Evolutionary conservation across 2,329 filamentous ascomycete species (phyloP), one percentile per base, ranked within the genome.

Genomic region (Monosporascus sp.): DNA sequence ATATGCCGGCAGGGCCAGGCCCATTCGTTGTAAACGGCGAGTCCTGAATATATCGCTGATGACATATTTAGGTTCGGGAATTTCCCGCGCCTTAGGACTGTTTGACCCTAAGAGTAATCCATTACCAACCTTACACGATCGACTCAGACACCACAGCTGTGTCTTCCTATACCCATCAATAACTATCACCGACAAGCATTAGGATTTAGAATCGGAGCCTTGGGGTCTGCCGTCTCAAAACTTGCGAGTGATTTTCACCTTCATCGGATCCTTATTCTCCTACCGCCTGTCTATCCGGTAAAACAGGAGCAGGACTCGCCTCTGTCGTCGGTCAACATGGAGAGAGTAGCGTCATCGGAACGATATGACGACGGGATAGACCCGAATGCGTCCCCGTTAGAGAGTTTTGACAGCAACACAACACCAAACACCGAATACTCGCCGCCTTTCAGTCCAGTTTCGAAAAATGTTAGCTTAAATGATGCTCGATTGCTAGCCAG

Each of bases 391-490:
- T 75, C 72, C 9, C 69, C 66, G 11, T 59, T 68, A 36, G 69
- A 66, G 17, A 73, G 66, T 53, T 62, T 66, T 46, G 70, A 65
- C 47, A 67, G 66, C 51, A 72, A 72, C 55, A 73, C 74, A 26
- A 80, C 78, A 19, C 76, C 78, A n/a, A 68, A 75, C 58, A 80
- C 76, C 46, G 76, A 79, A 61, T 74, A 76, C 57, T 79, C 76
- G 49, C 68, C 73, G 22, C 75, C 73, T 44, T 71, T 65, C 40
- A 80, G 74, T 56, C 75, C 76, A 3, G 61, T 71, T 27, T 67
- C 69, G 19, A 72, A 72, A 56, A 62, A 57, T 44, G 62, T 66
- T 19, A 55, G 66, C 14, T 61, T 72, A 8, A 69, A 69, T 56
- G 66, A 75, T 56, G 70, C 69, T 46, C 73, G 78, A 51, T 60